Conservation (phyloP, 306 rosid species). For the Hylodesmum podocarpum region DNA sequence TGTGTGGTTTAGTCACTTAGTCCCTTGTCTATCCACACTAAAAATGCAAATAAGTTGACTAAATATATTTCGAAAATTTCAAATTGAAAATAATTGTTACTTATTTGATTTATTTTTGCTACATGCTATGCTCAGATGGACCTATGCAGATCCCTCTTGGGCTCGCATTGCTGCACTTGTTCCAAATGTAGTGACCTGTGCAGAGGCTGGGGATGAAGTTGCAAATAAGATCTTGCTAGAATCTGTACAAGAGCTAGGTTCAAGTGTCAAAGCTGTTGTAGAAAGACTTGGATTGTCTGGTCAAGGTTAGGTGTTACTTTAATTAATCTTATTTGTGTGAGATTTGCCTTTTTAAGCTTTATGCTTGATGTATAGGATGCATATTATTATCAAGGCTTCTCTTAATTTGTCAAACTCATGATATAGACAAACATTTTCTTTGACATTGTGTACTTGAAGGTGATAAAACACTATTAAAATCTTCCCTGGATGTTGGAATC, state of each 20-base stretch:
- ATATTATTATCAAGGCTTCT: background rate
- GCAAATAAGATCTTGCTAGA: slow-evolving; percentile 75
- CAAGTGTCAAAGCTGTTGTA: slow-evolving; percentile 91
- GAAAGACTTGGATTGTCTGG: slow-evolving; percentile 82
- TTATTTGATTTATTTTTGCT: background rate
- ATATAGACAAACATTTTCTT: background rate
- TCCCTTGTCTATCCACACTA: background rate
- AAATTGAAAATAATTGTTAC: background rate
- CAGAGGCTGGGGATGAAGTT: slow-evolving; percentile 83
- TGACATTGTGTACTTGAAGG: background rate
- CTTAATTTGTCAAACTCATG: slow-evolving; percentile 3
- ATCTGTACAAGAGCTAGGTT: slow-evolving; percentile 78
- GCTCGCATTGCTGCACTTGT: slow-evolving; percentile 96
- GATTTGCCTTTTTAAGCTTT: background rate
- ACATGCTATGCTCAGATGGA: slow-evolving; percentile 60
- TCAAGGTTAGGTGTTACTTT: slow-evolving; percentile 50
- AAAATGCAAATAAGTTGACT: slow-evolving; percentile 8
- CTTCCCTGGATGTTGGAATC: background rate
- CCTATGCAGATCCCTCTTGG: slow-evolving; percentile 95
- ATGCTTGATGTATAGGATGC: slow-evolving; percentile 4
- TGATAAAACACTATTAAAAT: background rate
- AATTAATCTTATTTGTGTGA: background rate
- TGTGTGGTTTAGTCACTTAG: background rate
- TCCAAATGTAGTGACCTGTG: slow-evolving; percentile 82
- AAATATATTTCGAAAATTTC: slow-evolving; percentile 12